These are phyloP conservation scores for Aspergillus sp. DNA, from an alignment of 2,329 filamentous ascomycete species.

Conservation along the genomic window DNA sequence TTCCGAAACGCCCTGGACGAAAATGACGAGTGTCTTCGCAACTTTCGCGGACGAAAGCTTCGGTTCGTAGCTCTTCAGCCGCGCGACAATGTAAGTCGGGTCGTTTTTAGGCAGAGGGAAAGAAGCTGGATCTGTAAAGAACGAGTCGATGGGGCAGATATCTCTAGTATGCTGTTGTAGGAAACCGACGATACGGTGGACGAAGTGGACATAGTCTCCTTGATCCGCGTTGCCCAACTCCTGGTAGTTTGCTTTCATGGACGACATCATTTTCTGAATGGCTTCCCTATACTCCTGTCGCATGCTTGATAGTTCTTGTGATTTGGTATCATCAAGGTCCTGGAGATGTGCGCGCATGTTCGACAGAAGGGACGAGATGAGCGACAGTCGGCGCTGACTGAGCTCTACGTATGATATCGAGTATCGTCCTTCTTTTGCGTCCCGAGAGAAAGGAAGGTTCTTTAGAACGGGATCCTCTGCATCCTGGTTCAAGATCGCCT, in stretches of 20 bases:
- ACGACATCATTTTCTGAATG: slow-evolving; percentile 57
- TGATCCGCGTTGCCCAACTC: slow-evolving; percentile 48
- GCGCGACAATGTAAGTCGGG: slow-evolving; percentile 62
- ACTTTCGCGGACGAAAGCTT: slow-evolving; percentile 51
- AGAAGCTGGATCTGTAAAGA: slow-evolving; percentile 60
- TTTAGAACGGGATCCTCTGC: slow-evolving; percentile 49
- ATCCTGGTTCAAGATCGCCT: slow-evolving; percentile 52
- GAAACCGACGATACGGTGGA: slow-evolving; percentile 59
- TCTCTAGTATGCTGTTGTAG: slow-evolving; percentile 60
- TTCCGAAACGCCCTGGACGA: slow-evolving; percentile 60
- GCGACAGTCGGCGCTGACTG: slow-evolving; percentile 52
- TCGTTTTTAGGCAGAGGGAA: slow-evolving; percentile 62
- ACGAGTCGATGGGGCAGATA: slow-evolving; percentile 56
- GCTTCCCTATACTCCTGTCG: slow-evolving; percentile 50
- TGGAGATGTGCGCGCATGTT: slow-evolving; percentile 59
- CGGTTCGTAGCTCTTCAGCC: slow-evolving; percentile 58
- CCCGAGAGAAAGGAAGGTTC: slow-evolving; percentile 58
- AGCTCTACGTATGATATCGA: slow-evolving; percentile 55
- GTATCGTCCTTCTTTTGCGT: slow-evolving; percentile 38
- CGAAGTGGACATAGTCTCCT: slow-evolving; percentile 61
- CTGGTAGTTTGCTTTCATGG: slow-evolving; percentile 62
- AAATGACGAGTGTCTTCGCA: slow-evolving; percentile 56
- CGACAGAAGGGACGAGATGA: slow-evolving; percentile 57
- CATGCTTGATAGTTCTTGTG: slow-evolving; percentile 36
- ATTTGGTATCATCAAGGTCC: slow-evolving; percentile 30